Conservation (phyloP, 2,329 filamentous ascomycete genomes). For the Pseudogymnoascus sp. region DNA sequence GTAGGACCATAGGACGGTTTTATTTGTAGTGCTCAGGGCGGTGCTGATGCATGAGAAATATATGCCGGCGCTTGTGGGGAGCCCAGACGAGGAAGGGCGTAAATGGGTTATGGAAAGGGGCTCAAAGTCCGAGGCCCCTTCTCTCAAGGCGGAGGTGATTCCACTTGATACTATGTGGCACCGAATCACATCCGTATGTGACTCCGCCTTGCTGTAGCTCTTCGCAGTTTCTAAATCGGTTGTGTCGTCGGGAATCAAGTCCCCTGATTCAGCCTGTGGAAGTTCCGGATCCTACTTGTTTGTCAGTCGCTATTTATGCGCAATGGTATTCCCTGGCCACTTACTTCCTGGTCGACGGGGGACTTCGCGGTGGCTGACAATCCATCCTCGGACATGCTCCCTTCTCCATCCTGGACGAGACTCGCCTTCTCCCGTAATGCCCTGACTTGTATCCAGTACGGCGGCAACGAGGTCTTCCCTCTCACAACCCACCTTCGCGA, state of each 20-base stretch:
- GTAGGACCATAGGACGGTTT: constrained; percentile 53
- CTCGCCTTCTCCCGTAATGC: constrained; percentile 20
- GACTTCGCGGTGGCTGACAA: neutral
- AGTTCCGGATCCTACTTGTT: neutral
- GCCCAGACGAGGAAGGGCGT: neutral
- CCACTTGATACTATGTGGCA: constrained; percentile 4
- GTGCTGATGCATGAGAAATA: constrained; percentile 52
- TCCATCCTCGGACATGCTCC: neutral
- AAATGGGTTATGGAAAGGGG: constrained; percentile 18
- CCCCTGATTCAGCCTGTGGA: neutral
- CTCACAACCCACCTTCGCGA: constrained; percentile 44
- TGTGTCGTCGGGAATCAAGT: neutral
- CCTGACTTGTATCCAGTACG: constrained; percentile 49
- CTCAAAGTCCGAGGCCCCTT: constrained; percentile 12
- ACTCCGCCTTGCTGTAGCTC: neutral
- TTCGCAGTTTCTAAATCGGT: neutral
- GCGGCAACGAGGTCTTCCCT: constrained; percentile 43
- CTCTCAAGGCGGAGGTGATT: neutral
- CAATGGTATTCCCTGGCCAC: neutral
- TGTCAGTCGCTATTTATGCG: neutral
- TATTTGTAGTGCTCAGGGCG: constrained; percentile 43
- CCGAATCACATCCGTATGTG: neutral
- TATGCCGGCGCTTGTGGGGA: constrained; percentile 30
- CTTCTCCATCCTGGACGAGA: neutral
- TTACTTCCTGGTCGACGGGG: neutral